These are phyloP conservation scores for Triglochin maritima DNA, from an alignment of 106 monocot species.

Conservation along the genomic window DNA sequence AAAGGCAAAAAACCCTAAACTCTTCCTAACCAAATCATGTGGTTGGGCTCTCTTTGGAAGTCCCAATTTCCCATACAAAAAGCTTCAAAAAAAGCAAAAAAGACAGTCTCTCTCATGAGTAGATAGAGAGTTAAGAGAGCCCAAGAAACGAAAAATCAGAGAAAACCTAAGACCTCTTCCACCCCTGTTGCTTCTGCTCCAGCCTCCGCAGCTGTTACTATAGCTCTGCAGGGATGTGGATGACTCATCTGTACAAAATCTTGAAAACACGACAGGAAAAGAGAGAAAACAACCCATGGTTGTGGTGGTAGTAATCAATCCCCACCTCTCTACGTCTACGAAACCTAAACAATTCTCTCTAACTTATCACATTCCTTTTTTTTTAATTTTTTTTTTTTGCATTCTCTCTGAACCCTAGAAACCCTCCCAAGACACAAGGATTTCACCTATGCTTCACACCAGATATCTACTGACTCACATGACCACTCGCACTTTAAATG, in stretches of 20 bases:
- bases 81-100: too few relatives aligned
- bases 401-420: slow-evolving; percentile 6
- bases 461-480: slow-evolving; percentile 14
- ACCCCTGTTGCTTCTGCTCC: background rate
- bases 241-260: slow-evolving; percentile 2
- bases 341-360: background rate
- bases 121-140: background rate
- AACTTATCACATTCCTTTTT: background rate
- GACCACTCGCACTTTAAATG: slow-evolving; percentile 4
- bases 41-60: too few relatives aligned
- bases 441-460: slow-evolving; percentile 7
- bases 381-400: background rate
- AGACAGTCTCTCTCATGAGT: background rate
- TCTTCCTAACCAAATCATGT: too few relatives aligned
- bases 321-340: background rate
- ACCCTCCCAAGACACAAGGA: slow-evolving; percentile 10
- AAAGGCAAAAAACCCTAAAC: too few relatives aligned
- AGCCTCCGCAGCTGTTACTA: background rate
- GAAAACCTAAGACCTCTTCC: slow-evolving; percentile 8
- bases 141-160: background rate
- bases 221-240: background rate
- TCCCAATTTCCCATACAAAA: too few relatives aligned
- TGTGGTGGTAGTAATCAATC: background rate
- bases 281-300: background rate
- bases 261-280: background rate